These are phyloP conservation scores for Hortiboletus flavorubellus DNA, from an alignment of 768 basidiomycete species.

Conservation along the genomic window DNA sequence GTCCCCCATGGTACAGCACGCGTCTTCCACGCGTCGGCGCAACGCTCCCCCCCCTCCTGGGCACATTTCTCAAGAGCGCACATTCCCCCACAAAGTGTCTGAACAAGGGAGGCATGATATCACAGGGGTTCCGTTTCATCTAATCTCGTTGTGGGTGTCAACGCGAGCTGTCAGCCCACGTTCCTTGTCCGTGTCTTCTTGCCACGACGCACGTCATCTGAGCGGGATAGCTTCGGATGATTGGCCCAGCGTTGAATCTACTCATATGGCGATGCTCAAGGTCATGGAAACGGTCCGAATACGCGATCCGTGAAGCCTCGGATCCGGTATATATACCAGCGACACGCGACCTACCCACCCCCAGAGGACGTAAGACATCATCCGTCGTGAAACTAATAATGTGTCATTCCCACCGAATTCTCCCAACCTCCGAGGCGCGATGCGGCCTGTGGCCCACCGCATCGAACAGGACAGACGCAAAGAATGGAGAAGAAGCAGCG, in stretches of 20 bases:
- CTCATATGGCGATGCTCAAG: neutral
- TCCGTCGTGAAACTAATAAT: neutral
- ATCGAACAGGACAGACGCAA: neutral
- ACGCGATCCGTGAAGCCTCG: constrained; percentile 10
- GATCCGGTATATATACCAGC: neutral
- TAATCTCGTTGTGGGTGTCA: neutral
- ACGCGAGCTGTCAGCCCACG: constrained; percentile 3
- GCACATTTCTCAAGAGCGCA: neutral
- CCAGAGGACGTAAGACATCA: constrained; percentile 6
- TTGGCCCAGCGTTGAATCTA: neutral
- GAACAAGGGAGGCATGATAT: constrained; percentile 4
- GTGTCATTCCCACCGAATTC: neutral
- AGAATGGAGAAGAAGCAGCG: constrained; percentile 17
- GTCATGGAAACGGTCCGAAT: constrained; percentile 3
- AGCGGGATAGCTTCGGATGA: neutral
- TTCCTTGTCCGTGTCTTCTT: constrained; percentile 11
- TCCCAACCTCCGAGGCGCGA: constrained; percentile 9
- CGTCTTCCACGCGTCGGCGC: constrained; percentile 20
- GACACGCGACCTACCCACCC: constrained; percentile 5
- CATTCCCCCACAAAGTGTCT: constrained; percentile 5
- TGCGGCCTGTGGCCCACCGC: constrained; percentile 2
- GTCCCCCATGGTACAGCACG: constrained; percentile 31
- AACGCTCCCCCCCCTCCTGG: constrained; percentile 7
- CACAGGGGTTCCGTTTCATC: neutral
- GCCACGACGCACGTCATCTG: neutral